A percentile compares a stretch with the other conserved stretches of the same genome.
Conservation (phyloP, 1,139 yeast species). For the Magnusiomyces ingens region DNA sequence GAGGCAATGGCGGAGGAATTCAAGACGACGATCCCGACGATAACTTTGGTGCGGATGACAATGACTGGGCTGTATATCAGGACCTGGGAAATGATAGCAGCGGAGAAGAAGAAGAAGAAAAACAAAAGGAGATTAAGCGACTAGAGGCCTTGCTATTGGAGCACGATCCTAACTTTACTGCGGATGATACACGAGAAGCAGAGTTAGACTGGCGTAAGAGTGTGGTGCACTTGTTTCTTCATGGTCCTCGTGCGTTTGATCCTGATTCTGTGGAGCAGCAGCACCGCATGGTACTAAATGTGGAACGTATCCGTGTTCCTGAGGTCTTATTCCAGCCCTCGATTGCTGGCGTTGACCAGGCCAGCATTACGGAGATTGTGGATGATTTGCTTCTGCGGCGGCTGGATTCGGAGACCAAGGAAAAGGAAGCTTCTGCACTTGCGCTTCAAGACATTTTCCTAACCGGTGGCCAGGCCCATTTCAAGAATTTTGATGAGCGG, state of each 20-base stretch:
- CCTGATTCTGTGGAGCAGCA: constrained; percentile 60
- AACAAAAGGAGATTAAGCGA: constrained; percentile 54
- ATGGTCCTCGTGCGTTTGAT: constrained; percentile 78
- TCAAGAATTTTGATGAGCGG: constrained; percentile 62
- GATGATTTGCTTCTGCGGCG: constrained; percentile 61
- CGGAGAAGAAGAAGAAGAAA: constrained; percentile 68
- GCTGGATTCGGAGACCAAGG: constrained; percentile 46
- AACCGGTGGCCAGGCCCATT: constrained; percentile 76
- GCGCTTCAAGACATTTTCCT: constrained; percentile 61
- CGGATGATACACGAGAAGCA: constrained; percentile 77
- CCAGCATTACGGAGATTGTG: constrained; percentile 75
- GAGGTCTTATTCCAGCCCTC: constrained; percentile 92
- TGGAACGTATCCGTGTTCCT: constrained; percentile 87
- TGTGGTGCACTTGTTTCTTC: constrained; percentile 69
- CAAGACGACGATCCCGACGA: constrained; percentile 87
- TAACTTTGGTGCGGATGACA: constrained; percentile 93
- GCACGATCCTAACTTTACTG: constrained; percentile 75
- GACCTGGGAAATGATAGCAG: constrained; percentile 72
- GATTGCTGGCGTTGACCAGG: constrained; percentile 93
- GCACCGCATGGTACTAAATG: constrained; percentile 83
- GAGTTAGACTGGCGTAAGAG: constrained; percentile 84
- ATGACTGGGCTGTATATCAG: constrained; percentile 89
- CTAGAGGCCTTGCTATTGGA: constrained; percentile 72
- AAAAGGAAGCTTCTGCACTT: constrained; percentile 46
- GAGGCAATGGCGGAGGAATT: constrained; percentile 20